Conservation (phyloP, 2,329 filamentous ascomycete species). For the Penicillium aurantiogriseum region DNA sequence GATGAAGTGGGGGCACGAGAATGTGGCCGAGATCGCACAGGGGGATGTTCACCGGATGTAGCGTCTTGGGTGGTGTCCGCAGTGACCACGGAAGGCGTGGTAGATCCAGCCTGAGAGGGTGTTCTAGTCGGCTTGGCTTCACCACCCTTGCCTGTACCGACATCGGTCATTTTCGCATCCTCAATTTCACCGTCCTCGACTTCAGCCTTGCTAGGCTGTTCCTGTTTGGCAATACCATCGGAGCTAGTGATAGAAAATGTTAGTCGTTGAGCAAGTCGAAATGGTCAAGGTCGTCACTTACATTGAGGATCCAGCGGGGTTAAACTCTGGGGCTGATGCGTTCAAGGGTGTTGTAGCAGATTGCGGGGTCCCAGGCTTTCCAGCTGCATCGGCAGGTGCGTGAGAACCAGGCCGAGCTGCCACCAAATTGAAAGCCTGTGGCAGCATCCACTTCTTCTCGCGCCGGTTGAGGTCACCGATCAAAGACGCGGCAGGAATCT, state of each 20-base stretch:
- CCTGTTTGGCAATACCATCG: constrained; percentile 26
- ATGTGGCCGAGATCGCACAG: constrained; percentile 25
- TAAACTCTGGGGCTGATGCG: constrained; percentile 44
- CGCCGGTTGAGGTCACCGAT: constrained; percentile 50
- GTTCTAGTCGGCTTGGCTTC: constrained; percentile 8
- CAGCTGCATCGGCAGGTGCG: constrained; percentile 21
- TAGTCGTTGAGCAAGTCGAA: constrained; percentile 16
- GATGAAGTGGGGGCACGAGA: constrained; percentile 31
- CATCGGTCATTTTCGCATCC: constrained; percentile 46
- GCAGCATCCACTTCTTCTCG: constrained; percentile 51
- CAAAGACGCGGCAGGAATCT: constrained; percentile 50
- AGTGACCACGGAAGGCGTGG: constrained; percentile 5
- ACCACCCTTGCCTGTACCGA: constrained; percentile 19
- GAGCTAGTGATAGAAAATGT: constrained; percentile 26
- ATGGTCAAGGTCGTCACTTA: constrained; percentile 29
- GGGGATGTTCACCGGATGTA: constrained; percentile 12
- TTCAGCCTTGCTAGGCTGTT: constrained; percentile 33
- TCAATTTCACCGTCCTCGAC: constrained; percentile 49
- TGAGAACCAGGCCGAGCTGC: constrained; percentile 24
- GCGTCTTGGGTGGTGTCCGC: constrained; percentile 14
- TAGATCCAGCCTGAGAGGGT: constrained; percentile 12
- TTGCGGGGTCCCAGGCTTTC: constrained; percentile 30
- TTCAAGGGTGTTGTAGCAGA: constrained; percentile 40
- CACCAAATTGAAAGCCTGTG: constrained; percentile 47
- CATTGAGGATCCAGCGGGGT: constrained; percentile 33